Evolutionary conservation across 805 yeast genomes (phyloP).

Genomic region (Myxozyma mucilagina): DNA sequence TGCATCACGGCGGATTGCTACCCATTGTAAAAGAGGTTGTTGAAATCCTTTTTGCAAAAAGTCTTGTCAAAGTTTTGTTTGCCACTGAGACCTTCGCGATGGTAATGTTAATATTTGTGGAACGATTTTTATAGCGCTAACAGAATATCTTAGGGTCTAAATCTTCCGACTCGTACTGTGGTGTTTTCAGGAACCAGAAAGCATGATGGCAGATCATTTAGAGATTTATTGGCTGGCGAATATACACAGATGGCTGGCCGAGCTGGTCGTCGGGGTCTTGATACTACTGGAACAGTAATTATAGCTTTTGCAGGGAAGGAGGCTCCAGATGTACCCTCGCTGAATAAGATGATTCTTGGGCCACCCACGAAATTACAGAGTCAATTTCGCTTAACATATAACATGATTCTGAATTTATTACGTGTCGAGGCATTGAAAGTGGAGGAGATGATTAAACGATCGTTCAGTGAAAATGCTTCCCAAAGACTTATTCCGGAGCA

Average conservation of each 20-base stretch:
- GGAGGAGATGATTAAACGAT: constrained; percentile 97
- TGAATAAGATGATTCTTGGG: constrained; percentile 84
- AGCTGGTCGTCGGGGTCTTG: constrained; percentile 97
- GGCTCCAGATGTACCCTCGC: constrained; percentile 38
- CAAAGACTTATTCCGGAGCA: constrained; percentile 87
- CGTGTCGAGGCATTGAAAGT: constrained; percentile 93
- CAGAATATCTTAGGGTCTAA: constrained; percentile 56
- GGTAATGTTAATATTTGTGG: constrained; percentile 39
- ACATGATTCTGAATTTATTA: constrained; percentile 87
- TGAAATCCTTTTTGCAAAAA: constrained; percentile 84
- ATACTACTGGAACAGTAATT: constrained; percentile 90
- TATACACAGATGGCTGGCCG: constrained; percentile 99
- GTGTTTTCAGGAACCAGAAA: constrained; percentile 82
- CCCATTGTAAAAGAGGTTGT: constrained; percentile 93
- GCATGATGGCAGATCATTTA: constrained; percentile 83
- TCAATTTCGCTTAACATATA: constrained; percentile 91
- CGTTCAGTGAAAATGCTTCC: constrained; percentile 87
- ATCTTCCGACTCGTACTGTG: constrained; percentile 94
- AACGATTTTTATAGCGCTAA: background rate
- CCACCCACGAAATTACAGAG: constrained; percentile 85
- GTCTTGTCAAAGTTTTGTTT: constrained; percentile 84
- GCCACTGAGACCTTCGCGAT: constrained; percentile 99
- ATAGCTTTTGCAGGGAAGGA: constrained; percentile 61
- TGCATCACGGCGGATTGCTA: constrained; percentile 90
- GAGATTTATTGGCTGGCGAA: constrained; percentile 90